Evolutionary conservation across 257 asterid genomes (phyloP).

Genomic region (Nicotiana benthamiana): DNA sequence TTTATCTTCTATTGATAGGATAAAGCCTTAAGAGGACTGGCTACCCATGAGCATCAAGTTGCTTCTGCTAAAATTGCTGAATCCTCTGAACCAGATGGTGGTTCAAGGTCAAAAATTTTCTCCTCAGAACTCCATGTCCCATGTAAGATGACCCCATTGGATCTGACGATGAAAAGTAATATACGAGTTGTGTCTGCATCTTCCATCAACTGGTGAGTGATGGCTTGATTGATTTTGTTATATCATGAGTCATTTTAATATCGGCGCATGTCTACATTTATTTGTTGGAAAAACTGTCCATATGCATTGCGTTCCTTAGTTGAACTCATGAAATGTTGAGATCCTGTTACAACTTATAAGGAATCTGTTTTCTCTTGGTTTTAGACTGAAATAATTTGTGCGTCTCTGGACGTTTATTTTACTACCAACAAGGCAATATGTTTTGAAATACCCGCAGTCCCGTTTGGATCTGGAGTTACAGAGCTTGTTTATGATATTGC

Average conservation of each 20-base stretch:
- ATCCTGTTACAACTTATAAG: too few relatives aligned
- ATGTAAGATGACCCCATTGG: slow-evolving; percentile 64
- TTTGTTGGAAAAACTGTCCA: not conserved
- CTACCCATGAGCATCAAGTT: slow-evolving; percentile 44
- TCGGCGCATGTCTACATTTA: not conserved
- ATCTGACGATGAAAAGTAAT: slow-evolving; percentile 73
- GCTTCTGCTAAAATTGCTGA: slow-evolving; percentile 32
- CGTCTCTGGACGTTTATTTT: not conserved
- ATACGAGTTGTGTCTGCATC: slow-evolving; percentile 62
- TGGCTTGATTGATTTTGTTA: not conserved
- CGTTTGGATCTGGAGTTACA: not conserved
- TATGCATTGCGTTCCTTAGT: not conserved
- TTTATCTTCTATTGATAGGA: slow-evolving; percentile 37
- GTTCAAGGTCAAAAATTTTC: slow-evolving; percentile 21
- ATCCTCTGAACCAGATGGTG: slow-evolving; percentile 26
- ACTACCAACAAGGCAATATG: not conserved
- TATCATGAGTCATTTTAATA: not conserved
- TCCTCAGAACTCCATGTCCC: slow-evolving; percentile 48
- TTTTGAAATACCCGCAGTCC: not conserved
- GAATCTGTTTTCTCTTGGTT: too few relatives aligned
- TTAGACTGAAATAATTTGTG: not conserved
- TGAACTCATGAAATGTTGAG: not conserved
- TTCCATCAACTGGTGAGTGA: slow-evolving; percentile 74
- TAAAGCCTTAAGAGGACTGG: slow-evolving; percentile 72
- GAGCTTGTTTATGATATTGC: slow-evolving; percentile 1